A percentile compares a stretch with the other conserved stretches of the same genome.
phyloP scores from a whole-genome alignment of 2,329 filamentous ascomycete genomes.

The Alternaria dauci region DNA sequence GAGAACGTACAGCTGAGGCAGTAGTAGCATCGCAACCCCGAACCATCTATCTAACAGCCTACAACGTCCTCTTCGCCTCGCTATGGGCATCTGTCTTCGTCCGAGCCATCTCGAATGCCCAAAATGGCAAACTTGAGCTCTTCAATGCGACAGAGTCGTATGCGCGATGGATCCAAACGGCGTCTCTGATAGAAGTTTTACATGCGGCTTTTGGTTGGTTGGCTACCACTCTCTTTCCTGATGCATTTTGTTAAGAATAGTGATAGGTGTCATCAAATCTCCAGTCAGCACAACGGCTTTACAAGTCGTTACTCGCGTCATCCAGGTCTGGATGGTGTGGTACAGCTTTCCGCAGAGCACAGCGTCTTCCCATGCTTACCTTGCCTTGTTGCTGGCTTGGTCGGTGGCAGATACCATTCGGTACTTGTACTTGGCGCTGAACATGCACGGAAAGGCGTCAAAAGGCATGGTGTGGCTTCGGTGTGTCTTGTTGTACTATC shows the following conservation, averaged over 20 bases:
- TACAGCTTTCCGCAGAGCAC: constrained; percentile 29
- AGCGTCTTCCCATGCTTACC: constrained; percentile 27
- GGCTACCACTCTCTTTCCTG: background rate
- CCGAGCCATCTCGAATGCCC: constrained; percentile 4
- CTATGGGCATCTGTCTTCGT: constrained; percentile 29
- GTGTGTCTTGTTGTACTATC: constrained; percentile 11
- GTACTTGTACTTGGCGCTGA: constrained; percentile 32
- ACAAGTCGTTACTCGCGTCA: constrained; percentile 36
- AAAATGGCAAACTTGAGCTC: constrained; percentile 5
- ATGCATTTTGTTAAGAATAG: background rate
- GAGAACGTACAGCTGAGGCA: background rate
- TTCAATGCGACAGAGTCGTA: constrained; percentile 25
- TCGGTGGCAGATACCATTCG: constrained; percentile 31
- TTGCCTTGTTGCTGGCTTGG: constrained; percentile 33
- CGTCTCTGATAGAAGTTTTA: constrained; percentile 31
- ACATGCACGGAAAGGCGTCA: constrained; percentile 30
- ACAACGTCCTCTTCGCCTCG: constrained; percentile 31
- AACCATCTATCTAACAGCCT: constrained; percentile 31
- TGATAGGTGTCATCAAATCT: constrained; percentile 33
- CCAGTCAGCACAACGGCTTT: constrained; percentile 34
- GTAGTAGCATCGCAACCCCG: constrained; percentile 7
- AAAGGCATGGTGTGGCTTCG: constrained; percentile 28
- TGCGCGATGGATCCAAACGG: constrained; percentile 32
- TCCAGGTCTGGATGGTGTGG: constrained; percentile 43
- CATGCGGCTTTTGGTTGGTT: constrained; percentile 30